Conservation (phyloP, 768 basidiomycete species). For the Mycena rebaudengoi region DNA sequence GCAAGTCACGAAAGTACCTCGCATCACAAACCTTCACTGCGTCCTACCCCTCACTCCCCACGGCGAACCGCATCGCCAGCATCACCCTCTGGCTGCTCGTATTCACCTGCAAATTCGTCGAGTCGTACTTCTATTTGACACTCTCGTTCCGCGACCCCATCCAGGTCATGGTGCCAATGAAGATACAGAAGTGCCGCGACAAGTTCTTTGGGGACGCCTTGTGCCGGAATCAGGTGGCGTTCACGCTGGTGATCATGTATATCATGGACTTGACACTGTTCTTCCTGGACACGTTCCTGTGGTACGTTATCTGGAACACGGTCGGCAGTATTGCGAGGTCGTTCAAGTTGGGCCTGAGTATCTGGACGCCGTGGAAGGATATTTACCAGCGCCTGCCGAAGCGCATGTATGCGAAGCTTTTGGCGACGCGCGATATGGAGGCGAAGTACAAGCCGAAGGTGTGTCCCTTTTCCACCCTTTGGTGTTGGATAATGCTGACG, state of each 20-base stretch:
- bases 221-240: constrained; percentile 93
- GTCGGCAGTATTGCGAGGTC: constrained; percentile 89
- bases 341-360: constrained; percentile 91
- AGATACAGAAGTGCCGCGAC: constrained; percentile 92
- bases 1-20: constrained; percentile 96
- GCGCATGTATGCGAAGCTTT: constrained; percentile 93
- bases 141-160: constrained; percentile 94
- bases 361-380: constrained; percentile 99
- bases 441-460: constrained; percentile 99
- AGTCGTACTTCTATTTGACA: constrained; percentile 98
- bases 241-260: constrained; percentile 97
- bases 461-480: constrained; percentile 25
- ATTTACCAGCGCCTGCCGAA: constrained; percentile 96
- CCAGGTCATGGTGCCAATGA: constrained; percentile 95
- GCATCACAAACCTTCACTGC: constrained; percentile 99
- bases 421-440: constrained; percentile 96
- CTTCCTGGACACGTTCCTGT: constrained; percentile 99
- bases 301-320: constrained; percentile 99
- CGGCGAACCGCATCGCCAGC: constrained; percentile 68
- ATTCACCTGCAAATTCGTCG: constrained; percentile 95
- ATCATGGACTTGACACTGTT: constrained; percentile 97
- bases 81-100: constrained; percentile 88
- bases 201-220: constrained; percentile 85
- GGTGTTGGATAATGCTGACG: constrained; percentile 1
- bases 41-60: constrained; percentile 85